Evolutionary conservation across 2,329 filamentous ascomycete species (phyloP), one percentile per base, ranked within the genome.

Genomic region (Orbilia quercus): DNA sequence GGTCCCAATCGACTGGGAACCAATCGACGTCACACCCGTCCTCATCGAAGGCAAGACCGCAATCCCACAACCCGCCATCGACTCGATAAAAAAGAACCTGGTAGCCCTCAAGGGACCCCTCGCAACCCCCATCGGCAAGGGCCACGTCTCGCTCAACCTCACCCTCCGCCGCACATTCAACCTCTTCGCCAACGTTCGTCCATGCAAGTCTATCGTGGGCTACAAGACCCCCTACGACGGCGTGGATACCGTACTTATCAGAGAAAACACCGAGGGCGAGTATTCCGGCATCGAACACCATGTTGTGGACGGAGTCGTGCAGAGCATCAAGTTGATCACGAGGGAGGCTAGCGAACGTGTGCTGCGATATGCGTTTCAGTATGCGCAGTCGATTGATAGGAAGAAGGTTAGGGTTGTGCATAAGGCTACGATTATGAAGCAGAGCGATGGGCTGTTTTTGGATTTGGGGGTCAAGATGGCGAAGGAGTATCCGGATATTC

Each of bases 361-460:
- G 63, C 88, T 98, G 77, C 90, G 93, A 81, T 99, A 92, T 82
- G 95, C 96, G 79, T 99, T 99, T 89, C 94, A 99, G 85, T 92
- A 99, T 82, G 95, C 95, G 78, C 87, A 95, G 83, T 88, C 91
- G 79, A 90, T 97, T 80, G 92, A 93, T 84, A 91, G 91, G 86
- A 93, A 89, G 82, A 97, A 97, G 90, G 94, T 98, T 80, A 92
- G 93, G 80, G 94, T 92, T 73, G 93, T 98, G 76, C 95, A 99
- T 90, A 99, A 99, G 88, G 95, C 95, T 82, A 98, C 95, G 81
- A 99, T 99, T 85, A 99, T 99, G 95, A 99, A 99, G 89, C 96
- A 97, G 91, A 94, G 90, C 81, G 95, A 99, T 82, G 95, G 95
- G 84, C 91, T 99, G 75, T 99, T 99, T 89, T 87, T 99, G 78